A percentile compares a stretch with the other conserved stretches of the same genome.
Evolutionary conservation across 2,329 filamentous ascomycete genomes (phyloP).

Genomic region (Colletotrichum nymphaeae): DNA sequence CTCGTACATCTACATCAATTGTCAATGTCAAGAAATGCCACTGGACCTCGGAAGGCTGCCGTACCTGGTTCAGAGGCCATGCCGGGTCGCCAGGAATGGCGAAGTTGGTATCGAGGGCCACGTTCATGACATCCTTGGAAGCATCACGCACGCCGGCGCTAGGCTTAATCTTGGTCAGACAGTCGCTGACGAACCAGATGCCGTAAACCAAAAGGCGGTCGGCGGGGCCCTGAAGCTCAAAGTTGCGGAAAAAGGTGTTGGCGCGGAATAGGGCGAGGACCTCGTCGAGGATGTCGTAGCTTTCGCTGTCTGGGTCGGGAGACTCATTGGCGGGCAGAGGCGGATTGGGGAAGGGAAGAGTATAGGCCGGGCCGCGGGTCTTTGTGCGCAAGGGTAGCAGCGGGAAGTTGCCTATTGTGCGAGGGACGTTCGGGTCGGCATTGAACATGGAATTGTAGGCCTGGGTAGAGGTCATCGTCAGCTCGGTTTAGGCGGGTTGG

Average conservation of each 20-base stretch:
- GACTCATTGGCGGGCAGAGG: conserved; percentile 70
- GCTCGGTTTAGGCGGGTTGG: conserved; percentile 21
- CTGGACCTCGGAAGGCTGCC: conserved; percentile 38
- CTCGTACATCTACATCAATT: conserved; percentile 79
- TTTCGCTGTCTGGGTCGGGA: conserved; percentile 87
- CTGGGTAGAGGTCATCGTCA: conserved; percentile 57
- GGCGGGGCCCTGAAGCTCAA: conserved; percentile 96
- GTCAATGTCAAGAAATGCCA: not conserved
- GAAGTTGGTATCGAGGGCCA: conserved; percentile 93
- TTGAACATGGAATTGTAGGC: conserved; percentile 99
- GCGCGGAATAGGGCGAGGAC: conserved; percentile 92
- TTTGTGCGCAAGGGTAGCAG: conserved; percentile 94
- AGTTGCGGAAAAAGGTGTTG: conserved; percentile 99
- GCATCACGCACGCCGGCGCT: conserved; percentile 70
- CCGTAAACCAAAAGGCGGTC: conserved; percentile 96
- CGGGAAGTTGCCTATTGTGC: conserved; percentile 87
- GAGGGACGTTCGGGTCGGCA: conserved; percentile 76
- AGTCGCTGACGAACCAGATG: conserved; percentile 94
- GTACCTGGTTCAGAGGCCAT: conserved; percentile 90
- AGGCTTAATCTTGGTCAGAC: conserved; percentile 87
- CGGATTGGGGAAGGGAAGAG: conserved; percentile 72
- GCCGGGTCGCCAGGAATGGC: conserved; percentile 92
- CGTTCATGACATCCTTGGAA: conserved; percentile 84
- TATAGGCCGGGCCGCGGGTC: conserved; percentile 94
- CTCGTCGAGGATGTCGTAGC: conserved; percentile 97